Base-by-base conservation (phyloP, 306 rosid genomes). In the Vigna nakashimae region DNA sequence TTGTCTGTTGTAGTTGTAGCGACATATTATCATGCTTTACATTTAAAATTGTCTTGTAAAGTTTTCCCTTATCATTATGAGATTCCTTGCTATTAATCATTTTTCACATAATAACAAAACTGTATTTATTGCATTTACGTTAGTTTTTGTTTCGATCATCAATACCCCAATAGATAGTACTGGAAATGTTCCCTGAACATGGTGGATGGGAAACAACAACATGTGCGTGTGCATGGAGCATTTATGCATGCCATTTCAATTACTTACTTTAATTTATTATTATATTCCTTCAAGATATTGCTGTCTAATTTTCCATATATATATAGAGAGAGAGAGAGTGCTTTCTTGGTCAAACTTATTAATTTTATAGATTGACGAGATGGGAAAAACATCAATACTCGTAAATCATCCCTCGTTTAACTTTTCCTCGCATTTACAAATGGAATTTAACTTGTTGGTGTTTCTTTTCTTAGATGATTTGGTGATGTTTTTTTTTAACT, bases 191-290 rank as follows among this genome's bases (percentile, higher is more conserved):
- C 71, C 80, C 71, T 73, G 74, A 77, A 82, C 67, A 82, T 45
- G 83, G 79, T 84, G 82, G 74, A 69, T 50, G 73, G 89, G 94
- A 84, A 90, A 88, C 97, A 91, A 51, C 34, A 79, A 53, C 97
- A 94, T 91, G 97, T 90, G 97, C 88, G 74, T 81, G 84, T 53
- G 71, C 78, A 84, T 69, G 88, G 83, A 57, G 87, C 90, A 87
- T 88, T 93, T 82, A 85, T 84, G 86, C 85, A 76, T 77, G 82
- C 77, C 88, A 38, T 62, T 45, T 62, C 48, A 71, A 42, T 40
- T 73, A 72, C 73, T 28, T 36, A 32, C 60, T 32, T 60, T 18
- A 32, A 79, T 79, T 80, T 84, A 80, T 74, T 82, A 58, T 64
- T 74, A n/a, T 32, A 72, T 76, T 63, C 49, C 80, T 66, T 12